Evolutionary conservation across 1,284 basidiomycete genomes (phyloP), one percentile per base, ranked within the genome.

Genomic region (Fomes fomentarius): DNA sequence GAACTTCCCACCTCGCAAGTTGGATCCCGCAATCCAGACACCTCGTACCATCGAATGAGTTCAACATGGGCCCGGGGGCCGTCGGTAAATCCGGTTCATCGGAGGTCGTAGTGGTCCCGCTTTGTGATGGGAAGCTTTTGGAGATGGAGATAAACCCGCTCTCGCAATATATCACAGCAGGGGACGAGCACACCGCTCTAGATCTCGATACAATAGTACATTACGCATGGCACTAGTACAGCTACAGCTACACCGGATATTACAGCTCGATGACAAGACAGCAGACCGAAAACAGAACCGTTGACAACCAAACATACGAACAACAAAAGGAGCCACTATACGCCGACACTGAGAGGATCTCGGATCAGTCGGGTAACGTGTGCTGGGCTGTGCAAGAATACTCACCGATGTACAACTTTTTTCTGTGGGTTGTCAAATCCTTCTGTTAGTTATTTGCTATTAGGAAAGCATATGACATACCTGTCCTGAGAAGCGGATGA

Each of bases 401-500:
- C 65, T 60, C 31, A 63, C 65, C 65, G 63, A 59, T 66, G 65
- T 14, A 66, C 61, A 31, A 65, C 56, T 47, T 65, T 66, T 57
- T 66, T 66, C 62, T 66, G 19, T 7, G 12, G 9, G 31, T 4
- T 14, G 10, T 19, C 10, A 10, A 37, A 46, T 41, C 49, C n/a
- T 7, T 11, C 14, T 26, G 19, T n/a, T n/a, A 44, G 38, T n/a
- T n/a, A n/a, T n/a, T n/a, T n/a, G n/a, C n/a, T n/a, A n/a, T n/a
- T n/a, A n/a, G n/a, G n/a, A n/a, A n/a, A n/a, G n/a, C n/a, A n/a
- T n/a, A n/a, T n/a, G n/a, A 68, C 75, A 61, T 60, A 82, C 81
- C 80, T 91, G 90, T 9, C 84, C 85, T 17, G 91, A 89, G 73
- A 97, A 99, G 58, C 94, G 79, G 43, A 99, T 82, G 14, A 98